A percentile compares a stretch with the other conserved stretches of the same genome.
These are phyloP conservation scores for Boletus edulis DNA, from an alignment of 768 basidiomycete species.

Conservation along the genomic window DNA sequence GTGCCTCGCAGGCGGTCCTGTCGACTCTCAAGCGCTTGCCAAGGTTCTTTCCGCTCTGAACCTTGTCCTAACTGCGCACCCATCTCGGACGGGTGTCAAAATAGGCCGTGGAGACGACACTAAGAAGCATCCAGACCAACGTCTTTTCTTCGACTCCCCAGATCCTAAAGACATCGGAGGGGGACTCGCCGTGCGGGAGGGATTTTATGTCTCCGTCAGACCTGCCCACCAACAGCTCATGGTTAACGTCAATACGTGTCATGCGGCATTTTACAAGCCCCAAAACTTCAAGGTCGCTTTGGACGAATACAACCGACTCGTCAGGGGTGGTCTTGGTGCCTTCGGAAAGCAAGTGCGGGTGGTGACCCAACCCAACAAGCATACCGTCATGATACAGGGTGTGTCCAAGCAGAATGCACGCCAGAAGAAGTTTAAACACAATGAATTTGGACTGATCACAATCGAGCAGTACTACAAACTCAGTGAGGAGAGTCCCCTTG, in stretches of 20 bases:
- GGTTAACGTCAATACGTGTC: constrained; percentile 53
- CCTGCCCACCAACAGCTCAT: constrained; percentile 45
- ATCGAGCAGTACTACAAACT: constrained; percentile 44
- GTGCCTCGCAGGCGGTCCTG: constrained; percentile 52
- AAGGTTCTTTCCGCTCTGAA: constrained; percentile 50
- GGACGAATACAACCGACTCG: constrained; percentile 39
- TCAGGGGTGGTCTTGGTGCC: constrained; percentile 47
- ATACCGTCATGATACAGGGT: constrained; percentile 64
- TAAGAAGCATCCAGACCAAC: constrained; percentile 30
- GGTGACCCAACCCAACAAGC: constrained; percentile 59
- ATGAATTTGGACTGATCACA: constrained; percentile 34
- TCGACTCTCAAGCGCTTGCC: constrained; percentile 54
- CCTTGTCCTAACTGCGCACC: constrained; percentile 42
- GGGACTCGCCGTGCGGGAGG: constrained; percentile 58
- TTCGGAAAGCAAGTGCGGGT: constrained; percentile 69
- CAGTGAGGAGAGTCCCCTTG: constrained; percentile 30
- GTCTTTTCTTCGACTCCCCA: constrained; percentile 40
- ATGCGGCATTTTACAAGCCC: constrained; percentile 44
- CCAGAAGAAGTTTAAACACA: constrained; percentile 40
- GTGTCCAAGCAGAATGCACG: constrained; percentile 39
- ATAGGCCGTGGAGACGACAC: constrained; percentile 44
- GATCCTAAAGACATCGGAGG: constrained; percentile 39
- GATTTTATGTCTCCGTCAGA: constrained; percentile 41
- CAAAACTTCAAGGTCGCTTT: constrained; percentile 43
- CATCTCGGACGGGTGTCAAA: constrained; percentile 40